Conservation (phyloP, 177 flowering plant genomes). For the Vitis hybrid region DNA sequence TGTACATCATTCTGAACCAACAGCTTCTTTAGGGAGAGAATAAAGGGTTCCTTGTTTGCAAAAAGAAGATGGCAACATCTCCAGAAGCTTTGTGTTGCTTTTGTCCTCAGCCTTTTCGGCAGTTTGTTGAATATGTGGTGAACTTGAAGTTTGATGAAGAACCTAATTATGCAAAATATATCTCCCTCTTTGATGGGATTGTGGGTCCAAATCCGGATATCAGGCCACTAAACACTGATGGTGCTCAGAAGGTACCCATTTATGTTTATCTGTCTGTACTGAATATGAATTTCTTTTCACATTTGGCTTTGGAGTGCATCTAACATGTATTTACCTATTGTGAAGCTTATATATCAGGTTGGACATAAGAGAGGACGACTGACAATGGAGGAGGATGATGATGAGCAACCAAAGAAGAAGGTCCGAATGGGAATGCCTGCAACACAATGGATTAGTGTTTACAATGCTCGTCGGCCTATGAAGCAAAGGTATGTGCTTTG, state of each 20-base stretch:
- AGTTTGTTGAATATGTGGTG: constrained; percentile 75
- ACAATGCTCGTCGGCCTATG: constrained; percentile 31
- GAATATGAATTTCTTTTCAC: neutral
- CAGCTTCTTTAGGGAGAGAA: constrained; percentile 66
- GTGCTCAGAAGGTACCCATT: constrained; percentile 74
- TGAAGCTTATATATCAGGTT: constrained; percentile 74
- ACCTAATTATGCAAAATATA: constrained; percentile 47
- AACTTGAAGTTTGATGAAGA: constrained; percentile 90
- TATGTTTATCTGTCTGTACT: neutral
- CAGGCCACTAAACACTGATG: constrained; percentile 85
- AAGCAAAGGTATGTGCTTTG: constrained; percentile 28
- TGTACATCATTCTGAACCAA: neutral
- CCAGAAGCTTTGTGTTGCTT: constrained; percentile 73
- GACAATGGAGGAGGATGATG: constrained; percentile 13
- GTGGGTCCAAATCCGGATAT: constrained; percentile 78
- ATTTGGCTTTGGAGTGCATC: constrained; percentile 1
- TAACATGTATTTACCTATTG: constrained; percentile 18
- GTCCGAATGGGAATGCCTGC: constrained; percentile 25
- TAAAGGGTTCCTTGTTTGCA: constrained; percentile 83
- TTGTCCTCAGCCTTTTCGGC: constrained; percentile 76
- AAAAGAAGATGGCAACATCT: constrained; percentile 90
- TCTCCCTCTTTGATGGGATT: constrained; percentile 47
- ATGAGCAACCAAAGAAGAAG: constrained; percentile 24
- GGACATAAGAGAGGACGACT: constrained; percentile 88
- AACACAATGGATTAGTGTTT: constrained; percentile 27